Percentiles rank a stretch among this genome's conserved stretches.
Evolutionary conservation across 805 yeast species (phyloP).

Genomic region (Wickerhamomyces bovis): DNA sequence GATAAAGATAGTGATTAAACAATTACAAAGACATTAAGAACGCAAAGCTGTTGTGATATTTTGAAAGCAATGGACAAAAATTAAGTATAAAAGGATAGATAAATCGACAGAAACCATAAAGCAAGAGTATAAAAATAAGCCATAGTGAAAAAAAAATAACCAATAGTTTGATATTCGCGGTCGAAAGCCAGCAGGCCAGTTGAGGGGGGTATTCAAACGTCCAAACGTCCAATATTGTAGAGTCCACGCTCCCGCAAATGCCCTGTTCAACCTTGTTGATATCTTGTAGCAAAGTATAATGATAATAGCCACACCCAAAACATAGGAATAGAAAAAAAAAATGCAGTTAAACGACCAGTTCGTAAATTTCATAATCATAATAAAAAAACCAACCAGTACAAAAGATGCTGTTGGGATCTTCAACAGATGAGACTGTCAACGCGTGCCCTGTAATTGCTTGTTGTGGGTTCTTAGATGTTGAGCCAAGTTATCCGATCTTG

Average conservation of each 20-base stretch:
- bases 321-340: neutral
- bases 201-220: neutral
- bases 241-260: neutral
- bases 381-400: neutral
- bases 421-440: neutral
- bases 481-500: slow-evolving; percentile 55
- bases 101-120: neutral
- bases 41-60: neutral
- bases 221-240: neutral
- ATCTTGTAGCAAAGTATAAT: neutral
- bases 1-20: neutral
- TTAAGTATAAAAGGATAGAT: too few species aligned
- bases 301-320: neutral
- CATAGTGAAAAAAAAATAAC: neutral
- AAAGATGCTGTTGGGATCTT: neutral
- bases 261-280: neutral
- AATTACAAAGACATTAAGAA: neutral
- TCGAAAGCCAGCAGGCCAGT: neutral
- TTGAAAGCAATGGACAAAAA: neutral
- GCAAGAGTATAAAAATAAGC: neutral
- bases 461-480: slow-evolving; percentile 60
- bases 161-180: neutral
- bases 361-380: neutral
- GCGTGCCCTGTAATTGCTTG: slow-evolving; percentile 1
- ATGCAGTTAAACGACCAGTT: neutral